Base-by-base conservation (phyloP, 2,329 filamentous ascomycete genomes). In the Trichoderma simmonsii region DNA sequence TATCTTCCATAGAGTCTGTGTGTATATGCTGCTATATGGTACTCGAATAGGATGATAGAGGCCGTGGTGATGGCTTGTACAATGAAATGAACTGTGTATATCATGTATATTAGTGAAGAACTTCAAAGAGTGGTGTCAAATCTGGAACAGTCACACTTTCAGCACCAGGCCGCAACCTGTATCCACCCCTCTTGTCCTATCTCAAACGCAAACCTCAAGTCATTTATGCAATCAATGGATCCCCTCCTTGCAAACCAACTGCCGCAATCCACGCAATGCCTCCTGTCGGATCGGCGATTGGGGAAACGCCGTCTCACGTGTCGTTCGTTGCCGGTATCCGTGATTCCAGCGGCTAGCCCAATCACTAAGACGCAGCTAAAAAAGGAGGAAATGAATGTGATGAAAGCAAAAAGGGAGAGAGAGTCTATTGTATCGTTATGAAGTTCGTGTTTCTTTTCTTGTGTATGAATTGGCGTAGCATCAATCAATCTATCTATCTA, bases 311-410 rank as follows among this genome's bases (percentile, higher is more conserved):
- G 65, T 69, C 65, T 57, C 65, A 43, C 56, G 56, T 48, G 63
- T 32, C 28, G 18, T 30, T 24, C 64, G 30, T 28, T 69, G 65
- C 65, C 65, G 65, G 24, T 60, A 60, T 69, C 63, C 63, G 63
- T 28, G 48, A 24, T 24, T 54, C 39, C 48, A 24, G 6, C 21
- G 48, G n/a, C 21, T 54, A 54, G 48, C 48, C n/a, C n/a, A 54
- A 54, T 54, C 48, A 54, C 48, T 54, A 54, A 24, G n/a, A 54
- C 11, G 48, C 9, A 54, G n/a, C 21, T 24, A 54, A 54, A 24
- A 48, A 54, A 54, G 43, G 43, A 54, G 48, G 48, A 54, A 24
- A 54, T 54, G 48, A 24, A 54, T 24, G 48, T 6, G 48, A 54
- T 54, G 21, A 18, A 24, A 24, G n/a, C 21, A 24, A 14, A 51